Percentiles rank a stretch among this genome's conserved stretches.
Conservation (phyloP, 805 yeast species). For the Candida glaebosa region DNA sequence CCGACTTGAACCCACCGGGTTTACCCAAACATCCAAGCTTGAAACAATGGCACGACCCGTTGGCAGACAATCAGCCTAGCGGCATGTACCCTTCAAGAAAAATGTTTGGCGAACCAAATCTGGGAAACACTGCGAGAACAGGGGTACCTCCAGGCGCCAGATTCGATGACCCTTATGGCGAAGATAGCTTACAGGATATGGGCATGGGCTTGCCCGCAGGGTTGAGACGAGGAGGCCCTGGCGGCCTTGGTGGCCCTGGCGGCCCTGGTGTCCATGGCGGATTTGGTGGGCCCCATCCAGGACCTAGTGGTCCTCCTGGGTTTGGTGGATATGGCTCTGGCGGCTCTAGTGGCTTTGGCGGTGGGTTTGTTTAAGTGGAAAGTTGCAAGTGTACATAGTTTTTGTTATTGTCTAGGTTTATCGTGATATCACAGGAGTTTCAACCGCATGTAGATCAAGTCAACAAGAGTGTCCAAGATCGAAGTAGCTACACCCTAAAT, state of each 20-base stretch:
- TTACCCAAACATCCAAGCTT: slow-evolving; percentile 39
- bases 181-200: slow-evolving; percentile 40
- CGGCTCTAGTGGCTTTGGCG: slow-evolving; percentile 2
- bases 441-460: background rate
- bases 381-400: background rate
- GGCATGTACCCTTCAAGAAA: slow-evolving; percentile 60
- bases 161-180: slow-evolving; percentile 49
- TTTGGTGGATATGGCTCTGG: slow-evolving; percentile 8
- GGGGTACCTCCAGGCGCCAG: slow-evolving; percentile 48
- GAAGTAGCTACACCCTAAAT: background rate
- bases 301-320: slow-evolving; percentile 12
- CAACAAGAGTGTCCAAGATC: background rate
- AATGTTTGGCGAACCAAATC: slow-evolving; percentile 33
- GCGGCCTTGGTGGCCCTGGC: slow-evolving; percentile 8
- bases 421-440: background rate
- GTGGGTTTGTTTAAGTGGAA: too few species aligned
- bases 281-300: slow-evolving; percentile 5
- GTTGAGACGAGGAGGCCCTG: slow-evolving; percentile 18
- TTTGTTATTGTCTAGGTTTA: background rate
- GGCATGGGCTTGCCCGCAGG: slow-evolving; percentile 47
- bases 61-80: slow-evolving; percentile 15
- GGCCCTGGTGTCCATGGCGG: slow-evolving; percentile 10
- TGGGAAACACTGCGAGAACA: slow-evolving; percentile 23
- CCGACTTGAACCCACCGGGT: slow-evolving; percentile 49
- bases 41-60: slow-evolving; percentile 44